Conservation (phyloP, 257 asterid species). For the Fraxinus cuspidata region DNA sequence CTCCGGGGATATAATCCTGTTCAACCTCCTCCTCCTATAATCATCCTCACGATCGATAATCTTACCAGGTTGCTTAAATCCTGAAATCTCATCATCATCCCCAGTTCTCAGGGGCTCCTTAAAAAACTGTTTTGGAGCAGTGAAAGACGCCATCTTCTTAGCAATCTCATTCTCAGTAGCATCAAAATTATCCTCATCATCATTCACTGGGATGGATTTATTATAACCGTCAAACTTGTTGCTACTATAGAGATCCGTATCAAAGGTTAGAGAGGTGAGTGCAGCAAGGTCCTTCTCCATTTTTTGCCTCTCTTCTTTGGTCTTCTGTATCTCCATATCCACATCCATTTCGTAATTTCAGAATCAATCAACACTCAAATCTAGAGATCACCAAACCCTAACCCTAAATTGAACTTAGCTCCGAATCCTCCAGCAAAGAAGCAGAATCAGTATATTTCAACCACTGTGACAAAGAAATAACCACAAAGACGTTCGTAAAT, state of each 20-base stretch:
- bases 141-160: slow-evolving; percentile 70
- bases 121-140: slow-evolving; percentile 77
- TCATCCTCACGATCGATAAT: slow-evolving; percentile 90
- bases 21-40: slow-evolving; percentile 76
- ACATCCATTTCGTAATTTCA: slow-evolving; percentile 41
- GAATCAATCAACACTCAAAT: slow-evolving; percentile 8
- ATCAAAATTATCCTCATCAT: slow-evolving; percentile 65
- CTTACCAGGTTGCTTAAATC: slow-evolving; percentile 73
- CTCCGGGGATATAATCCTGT: slow-evolving; percentile 82
- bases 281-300: slow-evolving; percentile 92
- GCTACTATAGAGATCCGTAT: slow-evolving; percentile 65
- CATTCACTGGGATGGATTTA: slow-evolving; percentile 76
- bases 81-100: slow-evolving; percentile 62
- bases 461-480: not conserved
- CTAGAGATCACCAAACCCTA: slow-evolving; percentile 14
- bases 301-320: slow-evolving; percentile 77
- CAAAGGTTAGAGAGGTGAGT: slow-evolving; percentile 65
- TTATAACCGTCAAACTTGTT: slow-evolving; percentile 77
- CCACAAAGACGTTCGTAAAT: not conserved
- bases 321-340: slow-evolving; percentile 67
- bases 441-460: not conserved
- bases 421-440: slow-evolving; percentile 20
- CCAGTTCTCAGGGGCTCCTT: slow-evolving; percentile 71
- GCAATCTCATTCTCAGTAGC: slow-evolving; percentile 71
- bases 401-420: slow-evolving; percentile 37